Evolutionary conservation across 176 grass and related monocot species (phyloP).

Genomic region (Oryza brachyantha): DNA sequence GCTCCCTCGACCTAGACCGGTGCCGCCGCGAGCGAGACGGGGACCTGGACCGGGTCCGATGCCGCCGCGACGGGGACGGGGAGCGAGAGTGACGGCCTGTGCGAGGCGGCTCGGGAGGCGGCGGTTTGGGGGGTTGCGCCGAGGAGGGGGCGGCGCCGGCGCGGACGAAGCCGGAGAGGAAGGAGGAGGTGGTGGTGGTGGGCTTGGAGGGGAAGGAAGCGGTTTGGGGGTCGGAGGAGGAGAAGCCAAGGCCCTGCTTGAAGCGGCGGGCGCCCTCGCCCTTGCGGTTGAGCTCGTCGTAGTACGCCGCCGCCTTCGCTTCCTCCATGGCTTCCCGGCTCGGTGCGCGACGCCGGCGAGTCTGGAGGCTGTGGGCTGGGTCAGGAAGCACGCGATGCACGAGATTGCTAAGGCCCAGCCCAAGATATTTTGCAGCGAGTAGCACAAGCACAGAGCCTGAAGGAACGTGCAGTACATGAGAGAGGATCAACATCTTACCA

Average conservation of each 20-base stretch:
- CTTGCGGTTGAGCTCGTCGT: constrained; percentile 95
- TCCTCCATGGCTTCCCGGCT: constrained; percentile 40
- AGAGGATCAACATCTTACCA: too few species aligned
- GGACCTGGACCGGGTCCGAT: constrained; percentile 30
- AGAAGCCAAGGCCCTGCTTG: constrained; percentile 92
- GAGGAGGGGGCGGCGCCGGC: constrained; percentile 36
- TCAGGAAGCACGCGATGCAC: neutral
- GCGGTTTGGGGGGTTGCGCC: constrained; percentile 1
- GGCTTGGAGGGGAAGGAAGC: constrained; percentile 44
- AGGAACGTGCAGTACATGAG: too few species aligned
- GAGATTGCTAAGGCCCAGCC: neutral
- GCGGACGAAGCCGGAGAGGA: constrained; percentile 78
- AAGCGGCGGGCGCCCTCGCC: constrained; percentile 91
- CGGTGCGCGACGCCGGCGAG: neutral
- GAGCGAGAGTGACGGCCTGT: constrained; percentile 5
- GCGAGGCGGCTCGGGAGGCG: neutral
- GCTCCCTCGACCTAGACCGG: constrained; percentile 46
- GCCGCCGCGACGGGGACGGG: neutral
- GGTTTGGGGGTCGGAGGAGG: constrained; percentile 39
- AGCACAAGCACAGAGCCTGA: too few species aligned
- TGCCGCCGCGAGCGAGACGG: constrained; percentile 33
- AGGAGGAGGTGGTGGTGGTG: constrained; percentile 34
- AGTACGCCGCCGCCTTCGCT: constrained; percentile 78
- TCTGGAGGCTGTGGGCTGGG: neutral
- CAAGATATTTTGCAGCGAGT: neutral